These are phyloP conservation scores for Blastocystis sp. DNA, from an alignment of 352 stramenopile genomes.

Conservation along the genomic window DNA sequence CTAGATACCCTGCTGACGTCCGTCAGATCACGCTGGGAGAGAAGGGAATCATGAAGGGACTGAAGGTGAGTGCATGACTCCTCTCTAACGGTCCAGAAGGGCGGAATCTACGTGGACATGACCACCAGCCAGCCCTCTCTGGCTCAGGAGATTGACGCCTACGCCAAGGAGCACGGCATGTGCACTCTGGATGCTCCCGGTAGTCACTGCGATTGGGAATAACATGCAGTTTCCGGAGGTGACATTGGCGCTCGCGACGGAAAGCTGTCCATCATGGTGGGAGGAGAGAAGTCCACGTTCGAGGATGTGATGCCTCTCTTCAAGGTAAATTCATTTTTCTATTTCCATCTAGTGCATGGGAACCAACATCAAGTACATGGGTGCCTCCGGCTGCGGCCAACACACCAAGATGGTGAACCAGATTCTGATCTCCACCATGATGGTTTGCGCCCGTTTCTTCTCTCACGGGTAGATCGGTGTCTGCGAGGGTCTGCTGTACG, in stretches of 20 bases:
- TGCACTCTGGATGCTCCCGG: conserved; percentile 58
- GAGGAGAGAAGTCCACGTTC: conserved; percentile 71
- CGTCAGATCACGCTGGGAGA: conserved; percentile 60
- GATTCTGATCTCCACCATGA: conserved; percentile 61
- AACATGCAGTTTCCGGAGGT: conserved; percentile 67
- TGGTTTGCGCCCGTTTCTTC: conserved; percentile 62
- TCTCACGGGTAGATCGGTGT: conserved; percentile 67
- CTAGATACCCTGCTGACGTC: conserved; percentile 68
- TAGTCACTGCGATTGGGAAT: not conserved
- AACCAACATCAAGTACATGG: conserved; percentile 77
- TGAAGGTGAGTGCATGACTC: not conserved
- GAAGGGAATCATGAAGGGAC: conserved; percentile 56
- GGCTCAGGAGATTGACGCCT: conserved; percentile 74
- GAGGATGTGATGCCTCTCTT: conserved; percentile 73
- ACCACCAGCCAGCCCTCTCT: conserved; percentile 74
- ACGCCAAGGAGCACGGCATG: conserved; percentile 63
- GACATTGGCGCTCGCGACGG: conserved; percentile 75
- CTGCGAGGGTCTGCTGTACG: conserved; percentile 75
- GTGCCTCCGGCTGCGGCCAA: conserved; percentile 69
- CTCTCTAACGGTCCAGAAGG: conserved; percentile 66
- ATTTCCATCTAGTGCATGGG: conserved; percentile 62
- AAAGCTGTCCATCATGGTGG: conserved; percentile 78
- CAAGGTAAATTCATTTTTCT: conserved; percentile 62
- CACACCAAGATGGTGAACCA: conserved; percentile 83
- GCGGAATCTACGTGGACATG: conserved; percentile 77